phyloP scores from a whole-genome alignment of 2,329 filamentous ascomycete genomes.

The Neurospora crassa region DNA sequence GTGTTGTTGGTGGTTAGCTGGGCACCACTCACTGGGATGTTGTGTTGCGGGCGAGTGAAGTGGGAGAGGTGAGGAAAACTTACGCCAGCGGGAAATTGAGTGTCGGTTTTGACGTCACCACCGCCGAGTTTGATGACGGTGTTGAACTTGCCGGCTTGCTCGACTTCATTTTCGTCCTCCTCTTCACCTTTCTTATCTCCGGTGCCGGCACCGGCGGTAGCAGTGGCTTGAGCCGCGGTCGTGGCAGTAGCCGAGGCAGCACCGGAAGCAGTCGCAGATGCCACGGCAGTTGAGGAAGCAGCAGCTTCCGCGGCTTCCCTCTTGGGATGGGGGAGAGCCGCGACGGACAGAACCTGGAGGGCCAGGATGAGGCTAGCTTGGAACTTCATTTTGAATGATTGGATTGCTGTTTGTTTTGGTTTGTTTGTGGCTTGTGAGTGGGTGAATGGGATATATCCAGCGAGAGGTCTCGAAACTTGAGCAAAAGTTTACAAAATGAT shows the following conservation, averaged over 20 bases:
- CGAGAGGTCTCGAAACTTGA: not conserved
- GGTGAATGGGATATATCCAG: not conserved
- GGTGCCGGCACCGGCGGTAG: conserved; percentile 1
- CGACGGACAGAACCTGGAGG: conserved; percentile 14
- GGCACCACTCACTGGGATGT: not conserved
- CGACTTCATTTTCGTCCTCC: conserved; percentile 21
- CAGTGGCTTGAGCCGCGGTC: not conserved
- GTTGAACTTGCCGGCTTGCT: conserved; percentile 23
- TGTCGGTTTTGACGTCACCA: conserved; percentile 25
- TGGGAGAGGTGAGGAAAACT: conserved; percentile 2
- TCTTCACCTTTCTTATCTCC: conserved; percentile 9
- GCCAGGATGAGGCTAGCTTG: conserved; percentile 13
- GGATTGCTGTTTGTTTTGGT: not conserved
- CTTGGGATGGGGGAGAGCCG: conserved; percentile 9
- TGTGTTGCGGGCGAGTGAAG: not conserved
- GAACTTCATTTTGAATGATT: conserved; percentile 15
- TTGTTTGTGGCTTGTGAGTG: not conserved
- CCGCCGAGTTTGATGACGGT: conserved; percentile 21
- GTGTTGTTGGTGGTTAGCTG: too few relatives aligned
- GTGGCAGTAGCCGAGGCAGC: conserved; percentile 1
- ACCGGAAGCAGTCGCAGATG: not conserved
- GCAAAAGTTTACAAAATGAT: not conserved
- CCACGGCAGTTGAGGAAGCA: not conserved
- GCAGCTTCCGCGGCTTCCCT: not conserved
- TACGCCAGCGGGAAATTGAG: conserved; percentile 25